Conservation (phyloP, 2,329 filamentous ascomycete species). For the Paraconiothyrium sp. region DNA sequence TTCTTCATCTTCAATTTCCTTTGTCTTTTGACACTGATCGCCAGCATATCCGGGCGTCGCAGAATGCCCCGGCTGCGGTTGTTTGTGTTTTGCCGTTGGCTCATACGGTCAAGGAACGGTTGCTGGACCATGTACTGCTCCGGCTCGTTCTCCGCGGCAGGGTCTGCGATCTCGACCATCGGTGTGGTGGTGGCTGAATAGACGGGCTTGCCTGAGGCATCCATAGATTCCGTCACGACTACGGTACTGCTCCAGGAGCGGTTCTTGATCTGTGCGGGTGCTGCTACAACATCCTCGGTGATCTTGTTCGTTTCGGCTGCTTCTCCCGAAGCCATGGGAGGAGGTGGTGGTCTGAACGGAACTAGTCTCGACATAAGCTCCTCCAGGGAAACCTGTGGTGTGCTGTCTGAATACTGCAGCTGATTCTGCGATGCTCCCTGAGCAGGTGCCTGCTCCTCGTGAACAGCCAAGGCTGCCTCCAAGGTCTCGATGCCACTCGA, state of each 20-base stretch:
- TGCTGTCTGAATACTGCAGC: constrained; percentile 47
- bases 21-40: constrained; percentile 91
- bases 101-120: constrained; percentile 76
- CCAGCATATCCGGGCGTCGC: constrained; percentile 67
- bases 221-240: constrained; percentile 63
- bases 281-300: constrained; percentile 25
- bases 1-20: constrained; percentile 99
- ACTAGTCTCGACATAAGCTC: constrained; percentile 63
- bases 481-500: constrained; percentile 51
- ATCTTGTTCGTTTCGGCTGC: constrained; percentile 27
- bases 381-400: constrained; percentile 48
- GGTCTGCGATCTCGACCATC: constrained; percentile 52
- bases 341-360: constrained; percentile 86
- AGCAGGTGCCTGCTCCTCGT: constrained; percentile 45
- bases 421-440: constrained; percentile 50
- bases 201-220: constrained; percentile 59
- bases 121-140: constrained; percentile 50
- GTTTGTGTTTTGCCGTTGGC: constrained; percentile 69
- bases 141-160: constrained; percentile 38
- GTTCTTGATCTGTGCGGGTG: constrained; percentile 46
- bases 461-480: constrained; percentile 43
- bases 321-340: constrained; percentile 69
- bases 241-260: constrained; percentile 57
- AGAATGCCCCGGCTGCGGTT: constrained; percentile 58
- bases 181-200: constrained; percentile 63